These are phyloP conservation scores for Beauveria sp. DNA, from an alignment of 2,329 filamentous ascomycete genomes.

Conservation along the genomic window DNA sequence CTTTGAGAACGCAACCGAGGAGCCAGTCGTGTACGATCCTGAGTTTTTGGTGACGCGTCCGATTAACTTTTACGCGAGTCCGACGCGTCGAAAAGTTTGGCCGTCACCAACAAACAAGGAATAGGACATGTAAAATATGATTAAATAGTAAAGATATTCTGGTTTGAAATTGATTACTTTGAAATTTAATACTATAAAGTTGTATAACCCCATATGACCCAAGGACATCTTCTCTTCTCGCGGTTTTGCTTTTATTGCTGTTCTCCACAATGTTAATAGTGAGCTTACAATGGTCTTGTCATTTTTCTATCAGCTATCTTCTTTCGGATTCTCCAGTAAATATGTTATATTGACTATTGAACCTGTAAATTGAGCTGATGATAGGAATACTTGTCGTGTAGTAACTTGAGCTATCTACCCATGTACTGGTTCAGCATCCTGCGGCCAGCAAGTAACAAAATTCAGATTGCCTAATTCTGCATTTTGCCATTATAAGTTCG, in stretches of 20 bases:
- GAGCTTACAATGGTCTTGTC: background rate
- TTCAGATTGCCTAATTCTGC: background rate
- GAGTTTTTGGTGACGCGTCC: slow-evolving; percentile 17
- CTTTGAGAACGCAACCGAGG: slow-evolving; percentile 15
- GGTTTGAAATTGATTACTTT: background rate
- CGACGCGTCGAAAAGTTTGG: background rate
- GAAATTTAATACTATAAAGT: background rate
- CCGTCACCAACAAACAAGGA: background rate
- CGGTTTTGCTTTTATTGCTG: background rate
- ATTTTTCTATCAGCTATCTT: background rate
- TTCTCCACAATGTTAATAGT: background rate
- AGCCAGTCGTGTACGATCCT: slow-evolving; percentile 15
- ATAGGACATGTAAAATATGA: background rate
- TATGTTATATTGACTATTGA: background rate
- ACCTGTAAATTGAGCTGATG: background rate
- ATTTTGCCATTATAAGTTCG: background rate
- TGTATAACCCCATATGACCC: background rate
- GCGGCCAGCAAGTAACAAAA: background rate
- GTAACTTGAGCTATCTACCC: too few species aligned
- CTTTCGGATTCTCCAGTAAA: background rate
- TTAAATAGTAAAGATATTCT: background rate
- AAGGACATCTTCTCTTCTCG: background rate
- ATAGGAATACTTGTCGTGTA: background rate
- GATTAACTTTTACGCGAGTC: slow-evolving; percentile 16
- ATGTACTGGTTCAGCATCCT: background rate